Evolutionary conservation across 768 basidiomycete species (phyloP), one percentile per base, ranked within the genome.

Genomic region (Pholiota microspora): DNA sequence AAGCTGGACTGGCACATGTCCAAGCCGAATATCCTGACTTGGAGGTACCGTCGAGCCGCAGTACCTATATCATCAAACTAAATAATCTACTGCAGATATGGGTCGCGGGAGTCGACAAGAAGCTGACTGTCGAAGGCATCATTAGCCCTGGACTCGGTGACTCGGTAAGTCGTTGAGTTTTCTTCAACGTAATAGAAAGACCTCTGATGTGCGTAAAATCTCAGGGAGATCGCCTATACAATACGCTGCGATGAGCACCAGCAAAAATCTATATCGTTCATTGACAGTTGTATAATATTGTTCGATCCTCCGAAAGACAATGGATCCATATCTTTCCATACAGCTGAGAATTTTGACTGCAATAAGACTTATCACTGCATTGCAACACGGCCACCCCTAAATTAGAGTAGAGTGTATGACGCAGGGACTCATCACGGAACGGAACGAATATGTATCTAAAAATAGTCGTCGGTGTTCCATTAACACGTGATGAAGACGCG

Each of bases 101-200:
- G 88, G 86, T 84, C 35, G 92, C 89, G 16, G 90, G 85, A 1
- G 80, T 95, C 9, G 94, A 97, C 64, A 70, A 84, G 5, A 66
- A 76, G 0, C 68, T 98, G 57, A 94, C 91, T 0, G 40, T 58
- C 0, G 80, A 89, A 15, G 96, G 95, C 6, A 75, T 93, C 58
- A 89, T 98, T 55, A 79, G 73, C n/a, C 95, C 95, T 8, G 95
- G 95, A 16, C 77, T 96, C 40, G 95, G 95, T 4, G 95, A 97
- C 69, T 84, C 91, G 23, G 92, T 92, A 64, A 66, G 89, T 77
- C n/a, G n/a, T n/a, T n/a, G n/a, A n/a, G n/a, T n/a, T n/a, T n/a
- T n/a, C 13, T 13, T 38, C 24, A n/a, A 27, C 18, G n/a, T 7
- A 15, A 47, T n/a, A 4, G 10, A 1, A 23, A 15, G 44, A 28